Evolutionary conservation across 176 grass and related monocot species (phyloP), one percentile per base, ranked within the genome.

Genomic region (Musa schizocarpa): DNA sequence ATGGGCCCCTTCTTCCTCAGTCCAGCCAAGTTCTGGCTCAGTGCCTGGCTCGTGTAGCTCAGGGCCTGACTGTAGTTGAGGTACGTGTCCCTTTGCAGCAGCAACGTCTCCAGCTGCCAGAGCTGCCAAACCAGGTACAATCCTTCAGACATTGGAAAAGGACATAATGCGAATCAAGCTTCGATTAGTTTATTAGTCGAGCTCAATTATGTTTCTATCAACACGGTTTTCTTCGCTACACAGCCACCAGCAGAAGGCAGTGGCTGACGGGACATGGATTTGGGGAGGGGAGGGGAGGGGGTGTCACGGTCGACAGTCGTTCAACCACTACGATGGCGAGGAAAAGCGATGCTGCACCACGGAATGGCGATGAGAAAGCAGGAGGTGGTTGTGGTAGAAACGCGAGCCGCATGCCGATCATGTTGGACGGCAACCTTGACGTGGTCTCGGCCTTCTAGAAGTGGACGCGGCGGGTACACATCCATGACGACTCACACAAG

Each of bases 41-140:
- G 79, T 52, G 91, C 95, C 64, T 94, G 88, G 81, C 95, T 99
- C 63, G 91, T 94, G 87, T 88, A 88, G 82, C 96, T 99, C 72
- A 99, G 83, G 2, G 96, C 96, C 59, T 94, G 91, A 66, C 90
- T 94, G 78, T 99, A 89, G 85, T 92, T 99, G 34, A 95, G 53
- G 72, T 95, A 99, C 19, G 96, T 99, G 77, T 99, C 96, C 80
- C 95, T 99, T 74, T 99, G 96, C 50, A 99, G 56, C 22, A 99
- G 53, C 69, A 99, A 81, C 11, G 96, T 99, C 84, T 99, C 96
- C 78, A 99, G 65, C 79, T 95, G 96, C 96, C 96, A 99, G 43
- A 99, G 78, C 96, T 99, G 86, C 61, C 71, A 87, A 63, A 34
- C 9, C 63, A 81, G 68, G 26, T 53, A 86, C 0, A 54, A 49